Evolutionary conservation across 257 asterid genomes (phyloP).

Genomic region (Gynochthodes officinalis): DNA sequence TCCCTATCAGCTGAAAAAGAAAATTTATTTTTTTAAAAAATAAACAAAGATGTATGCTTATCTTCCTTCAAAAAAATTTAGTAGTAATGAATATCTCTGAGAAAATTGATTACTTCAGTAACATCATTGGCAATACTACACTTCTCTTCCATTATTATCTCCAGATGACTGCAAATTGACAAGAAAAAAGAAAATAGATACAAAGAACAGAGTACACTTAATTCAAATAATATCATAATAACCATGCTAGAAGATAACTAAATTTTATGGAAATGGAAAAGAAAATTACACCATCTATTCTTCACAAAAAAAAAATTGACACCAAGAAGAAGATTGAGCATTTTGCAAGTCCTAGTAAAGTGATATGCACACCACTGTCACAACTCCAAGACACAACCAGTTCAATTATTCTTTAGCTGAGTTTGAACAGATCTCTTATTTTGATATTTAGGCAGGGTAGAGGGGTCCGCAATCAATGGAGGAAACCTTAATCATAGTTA

Average conservation of each 20-base stretch:
- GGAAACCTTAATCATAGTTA: too few relatives aligned
- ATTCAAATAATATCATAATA: background rate
- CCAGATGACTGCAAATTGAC: constrained; percentile 17
- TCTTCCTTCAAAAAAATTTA: background rate
- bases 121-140: constrained; percentile 33
- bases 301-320: background rate
- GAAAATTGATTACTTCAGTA: constrained; percentile 30
- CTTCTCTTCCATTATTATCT: constrained; percentile 27
- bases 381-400: background rate
- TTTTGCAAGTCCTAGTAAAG: background rate
- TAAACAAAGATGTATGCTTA: background rate
- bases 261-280: background rate
- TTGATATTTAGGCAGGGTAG: too few relatives aligned
- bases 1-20: constrained; percentile 34
- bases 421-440: background rate
- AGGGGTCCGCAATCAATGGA: too few relatives aligned
- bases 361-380: background rate
- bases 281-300: background rate
- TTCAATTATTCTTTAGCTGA: background rate
- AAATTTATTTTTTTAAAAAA: too few relatives aligned
- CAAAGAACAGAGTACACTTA: background rate
- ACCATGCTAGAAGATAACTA: too few relatives aligned
- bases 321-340: background rate
- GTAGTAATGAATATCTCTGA: background rate
- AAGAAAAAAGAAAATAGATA: background rate